Base-by-base conservation (phyloP, 2,329 filamentous ascomycete species). In the Monilinia vaccinii-corymbosi region DNA sequence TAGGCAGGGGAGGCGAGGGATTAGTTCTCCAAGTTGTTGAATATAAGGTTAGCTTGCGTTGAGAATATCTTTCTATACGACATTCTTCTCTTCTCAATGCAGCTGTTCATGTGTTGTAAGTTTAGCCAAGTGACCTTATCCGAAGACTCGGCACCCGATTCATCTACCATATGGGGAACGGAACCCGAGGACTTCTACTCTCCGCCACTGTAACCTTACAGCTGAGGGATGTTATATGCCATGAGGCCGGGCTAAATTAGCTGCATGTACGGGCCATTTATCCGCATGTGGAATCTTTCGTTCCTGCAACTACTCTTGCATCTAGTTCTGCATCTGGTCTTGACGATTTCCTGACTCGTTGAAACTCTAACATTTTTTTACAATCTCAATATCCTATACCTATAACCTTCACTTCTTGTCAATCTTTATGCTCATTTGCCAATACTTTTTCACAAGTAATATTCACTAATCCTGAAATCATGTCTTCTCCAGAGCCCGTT, bases 401-500 rank as follows among this genome's bases (percentile, higher is more conserved):
- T 9, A 3, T 11, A 28, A 11, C 11, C 5, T 40, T 34, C 11
- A 51, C 0, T 14, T 51, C 38, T 16, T 40, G 25, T 7, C 49
- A 40, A 40, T n/a, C 9, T 11, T 40, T 40, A 13, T 40, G 23
- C 38, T 40, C 34, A 51, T 51, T 51, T 25, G 34, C 28, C 28
- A n/a, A 13, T 8, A 40, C 18, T 40, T 34, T 14, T 1, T 28
- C 23, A 4, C 28, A 2, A 18, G 40, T 51, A 10, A 28, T 7
- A 28, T 1, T 28, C 40, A 28, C 23, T 11, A 38, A 4, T 9
- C 6, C 18, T 31, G 14, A 4, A 21, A 49, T 1, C 8, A 57
- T 48, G 45, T 21, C 44, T 49, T 57, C 8, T 25, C 55, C 32
- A 46, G 55, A 65, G 53, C 72, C 72, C 11, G 71, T 74, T 56